Conservation (phyloP, 129 eudicot genomes). For the Saposhnikovia divaricata region DNA sequence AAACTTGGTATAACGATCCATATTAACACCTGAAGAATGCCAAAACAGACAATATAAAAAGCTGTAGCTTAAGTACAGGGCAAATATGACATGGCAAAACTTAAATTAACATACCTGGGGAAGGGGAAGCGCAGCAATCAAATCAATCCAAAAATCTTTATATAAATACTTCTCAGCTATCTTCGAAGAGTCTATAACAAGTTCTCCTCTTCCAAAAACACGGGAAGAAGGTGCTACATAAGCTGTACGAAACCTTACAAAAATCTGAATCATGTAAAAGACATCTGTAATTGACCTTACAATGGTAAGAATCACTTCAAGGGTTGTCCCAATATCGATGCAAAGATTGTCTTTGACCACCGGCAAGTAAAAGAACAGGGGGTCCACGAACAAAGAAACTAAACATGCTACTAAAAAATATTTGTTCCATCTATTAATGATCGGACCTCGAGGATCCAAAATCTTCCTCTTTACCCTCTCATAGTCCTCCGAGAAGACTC, state of each 20-base stretch:
- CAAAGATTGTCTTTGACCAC: slow-evolving; percentile 35
- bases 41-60: slow-evolving; percentile 6
- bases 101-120: slow-evolving; percentile 65
- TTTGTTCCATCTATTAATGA: slow-evolving; percentile 75
- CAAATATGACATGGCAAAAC: neutral
- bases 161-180: slow-evolving; percentile 53
- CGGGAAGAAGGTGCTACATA: slow-evolving; percentile 98
- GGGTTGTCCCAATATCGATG: slow-evolving; percentile 48
- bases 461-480: slow-evolving; percentile 73
- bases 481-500: slow-evolving; percentile 94
- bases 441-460: slow-evolving; percentile 77
- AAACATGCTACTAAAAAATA: slow-evolving; percentile 78
- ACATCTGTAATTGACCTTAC: slow-evolving; percentile 65
- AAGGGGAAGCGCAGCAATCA: slow-evolving; percentile 82
- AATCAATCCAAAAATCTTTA: slow-evolving; percentile 56
- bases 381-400: slow-evolving; percentile 87
- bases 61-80: neutral
- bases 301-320: slow-evolving; percentile 70
- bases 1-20: slow-evolving; percentile 76
- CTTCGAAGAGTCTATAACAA: slow-evolving; percentile 64
- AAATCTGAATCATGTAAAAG: slow-evolving; percentile 72
- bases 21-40: slow-evolving; percentile 45
- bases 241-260: slow-evolving; percentile 67
- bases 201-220: slow-evolving; percentile 97
- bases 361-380: slow-evolving; percentile 86